Evolutionary conservation across 2,329 filamentous ascomycete species (phyloP).

Genomic region (Penicillium sp.): DNA sequence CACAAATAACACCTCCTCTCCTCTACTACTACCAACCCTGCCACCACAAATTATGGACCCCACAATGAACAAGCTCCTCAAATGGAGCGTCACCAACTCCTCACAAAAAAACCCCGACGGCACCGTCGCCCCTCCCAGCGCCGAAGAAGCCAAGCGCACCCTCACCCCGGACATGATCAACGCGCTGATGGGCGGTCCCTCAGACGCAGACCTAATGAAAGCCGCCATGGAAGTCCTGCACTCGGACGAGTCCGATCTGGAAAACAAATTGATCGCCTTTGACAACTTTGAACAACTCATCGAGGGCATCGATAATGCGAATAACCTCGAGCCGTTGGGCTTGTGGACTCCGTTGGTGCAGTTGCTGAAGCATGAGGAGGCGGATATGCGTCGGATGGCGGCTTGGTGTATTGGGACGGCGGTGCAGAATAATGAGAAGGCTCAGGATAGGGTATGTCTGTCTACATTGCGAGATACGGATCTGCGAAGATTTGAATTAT

Average conservation of each 20-base stretch:
- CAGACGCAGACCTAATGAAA: constrained; percentile 91
- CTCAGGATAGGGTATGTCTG: constrained; percentile 71
- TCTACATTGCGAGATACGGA: background rate
- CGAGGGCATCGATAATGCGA: constrained; percentile 94
- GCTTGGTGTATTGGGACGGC: constrained; percentile 96
- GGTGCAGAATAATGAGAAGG: constrained; percentile 91
- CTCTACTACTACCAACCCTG: background rate
- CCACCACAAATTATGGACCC: constrained; percentile 57
- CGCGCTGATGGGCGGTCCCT: constrained; percentile 79
- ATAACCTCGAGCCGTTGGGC: constrained; percentile 79
- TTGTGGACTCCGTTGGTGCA: constrained; percentile 83
- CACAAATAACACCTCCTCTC: background rate
- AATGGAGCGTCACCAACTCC: constrained; percentile 76
- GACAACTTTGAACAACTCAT: constrained; percentile 95
- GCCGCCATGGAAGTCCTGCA: constrained; percentile 79
- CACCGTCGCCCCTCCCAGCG: constrained; percentile 42
- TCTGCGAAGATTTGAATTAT: constrained; percentile 27
- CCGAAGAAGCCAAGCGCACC: constrained; percentile 44
- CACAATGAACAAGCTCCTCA: constrained; percentile 76
- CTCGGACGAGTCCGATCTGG: constrained; percentile 69
- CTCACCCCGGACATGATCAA: constrained; percentile 74
- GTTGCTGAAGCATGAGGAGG: constrained; percentile 71
- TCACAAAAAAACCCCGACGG: constrained; percentile 43
- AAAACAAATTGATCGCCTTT: constrained; percentile 81
- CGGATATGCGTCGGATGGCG: constrained; percentile 79